phyloP scores from a whole-genome alignment of 805 yeast species.

The Wickerhamiella sergipiensis region DNA sequence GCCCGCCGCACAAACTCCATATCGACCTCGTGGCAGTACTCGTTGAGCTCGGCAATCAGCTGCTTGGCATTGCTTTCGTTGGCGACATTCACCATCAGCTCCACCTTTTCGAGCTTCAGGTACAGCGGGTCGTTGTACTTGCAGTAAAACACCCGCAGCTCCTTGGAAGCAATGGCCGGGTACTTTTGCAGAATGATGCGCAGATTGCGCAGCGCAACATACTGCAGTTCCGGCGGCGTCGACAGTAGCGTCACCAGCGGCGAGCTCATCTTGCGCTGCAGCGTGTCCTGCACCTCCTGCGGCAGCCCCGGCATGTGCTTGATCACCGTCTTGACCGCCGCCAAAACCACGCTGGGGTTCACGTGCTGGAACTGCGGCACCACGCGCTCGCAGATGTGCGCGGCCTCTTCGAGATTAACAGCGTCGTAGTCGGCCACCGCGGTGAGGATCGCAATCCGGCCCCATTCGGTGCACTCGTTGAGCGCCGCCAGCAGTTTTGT shows the following conservation, averaged over 20 bases:
- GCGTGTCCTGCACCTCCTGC: conserved; percentile 25
- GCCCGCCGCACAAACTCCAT: conserved; percentile 81
- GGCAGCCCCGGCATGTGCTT: conserved; percentile 36
- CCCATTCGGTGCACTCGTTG: conserved; percentile 99
- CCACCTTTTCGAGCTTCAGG: conserved; percentile 86
- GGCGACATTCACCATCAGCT: conserved; percentile 71
- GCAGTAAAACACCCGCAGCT: conserved; percentile 78
- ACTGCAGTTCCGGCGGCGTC: conserved; percentile 88
- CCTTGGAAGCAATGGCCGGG: conserved; percentile 64
- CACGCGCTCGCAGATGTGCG: conserved; percentile 75
- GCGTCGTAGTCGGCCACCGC: conserved; percentile 65
- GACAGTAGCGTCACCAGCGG: conserved; percentile 81
- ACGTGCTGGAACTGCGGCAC: conserved; percentile 95
- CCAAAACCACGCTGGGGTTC: conserved; percentile 85
- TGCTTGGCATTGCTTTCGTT: conserved; percentile 43
- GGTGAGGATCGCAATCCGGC: conserved; percentile 75
- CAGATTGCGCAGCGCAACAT: conserved; percentile 82
- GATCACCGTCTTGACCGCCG: conserved; percentile 68
- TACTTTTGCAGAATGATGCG: conserved; percentile 79
- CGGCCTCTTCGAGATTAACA: conserved; percentile 47
- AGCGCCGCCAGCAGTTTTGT: conserved; percentile 62
- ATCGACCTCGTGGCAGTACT: conserved; percentile 81
- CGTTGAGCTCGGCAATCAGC: conserved; percentile 67
- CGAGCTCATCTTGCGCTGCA: conserved; percentile 61
- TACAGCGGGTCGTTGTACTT: conserved; percentile 86